These are phyloP conservation scores for Fusarium nisikadoi DNA, from an alignment of 2,329 filamentous ascomycete species.

Conservation along the genomic window DNA sequence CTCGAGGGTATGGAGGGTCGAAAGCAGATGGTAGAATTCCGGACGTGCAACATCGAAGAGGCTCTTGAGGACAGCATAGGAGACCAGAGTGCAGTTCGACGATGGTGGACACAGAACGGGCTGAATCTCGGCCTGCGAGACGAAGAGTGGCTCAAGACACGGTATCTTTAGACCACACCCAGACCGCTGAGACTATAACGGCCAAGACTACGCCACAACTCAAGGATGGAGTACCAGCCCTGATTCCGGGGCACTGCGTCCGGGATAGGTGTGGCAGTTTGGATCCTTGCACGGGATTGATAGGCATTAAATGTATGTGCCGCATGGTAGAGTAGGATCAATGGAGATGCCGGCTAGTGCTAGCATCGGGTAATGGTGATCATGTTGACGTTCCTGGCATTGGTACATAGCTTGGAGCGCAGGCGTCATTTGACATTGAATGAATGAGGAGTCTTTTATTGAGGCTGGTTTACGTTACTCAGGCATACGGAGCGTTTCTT, in stretches of 20 bases:
- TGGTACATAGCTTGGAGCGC: constrained; percentile 27
- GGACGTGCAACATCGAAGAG: constrained; percentile 95
- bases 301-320: constrained; percentile 7
- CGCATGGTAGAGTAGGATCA: constrained; percentile 23
- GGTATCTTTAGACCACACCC: constrained; percentile 65
- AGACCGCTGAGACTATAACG: background rate
- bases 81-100: constrained; percentile 76
- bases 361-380: constrained; percentile 31
- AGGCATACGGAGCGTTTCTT: constrained; percentile 23
- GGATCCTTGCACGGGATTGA: constrained; percentile 1
- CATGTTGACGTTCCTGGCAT: constrained; percentile 27
- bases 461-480: constrained; percentile 27
- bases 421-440: constrained; percentile 28
- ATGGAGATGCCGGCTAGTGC: constrained; percentile 7
- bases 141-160: constrained; percentile 89
- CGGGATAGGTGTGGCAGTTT: constrained; percentile 9
- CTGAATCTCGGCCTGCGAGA: constrained; percentile 84
- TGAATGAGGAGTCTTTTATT: constrained; percentile 13
- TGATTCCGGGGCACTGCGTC: constrained; percentile 13
- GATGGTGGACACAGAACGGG: constrained; percentile 90
- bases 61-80: constrained; percentile 87
- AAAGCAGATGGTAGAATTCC: constrained; percentile 83
- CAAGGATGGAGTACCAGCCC: constrained; percentile 9
- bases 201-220: background rate
- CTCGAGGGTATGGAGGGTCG: constrained; percentile 64